Percentiles rank a stretch among this genome's conserved stretches.
These are phyloP conservation scores for Butyriboletus loyo DNA, from an alignment of 768 basidiomycete genomes.

Conservation along the genomic window DNA sequence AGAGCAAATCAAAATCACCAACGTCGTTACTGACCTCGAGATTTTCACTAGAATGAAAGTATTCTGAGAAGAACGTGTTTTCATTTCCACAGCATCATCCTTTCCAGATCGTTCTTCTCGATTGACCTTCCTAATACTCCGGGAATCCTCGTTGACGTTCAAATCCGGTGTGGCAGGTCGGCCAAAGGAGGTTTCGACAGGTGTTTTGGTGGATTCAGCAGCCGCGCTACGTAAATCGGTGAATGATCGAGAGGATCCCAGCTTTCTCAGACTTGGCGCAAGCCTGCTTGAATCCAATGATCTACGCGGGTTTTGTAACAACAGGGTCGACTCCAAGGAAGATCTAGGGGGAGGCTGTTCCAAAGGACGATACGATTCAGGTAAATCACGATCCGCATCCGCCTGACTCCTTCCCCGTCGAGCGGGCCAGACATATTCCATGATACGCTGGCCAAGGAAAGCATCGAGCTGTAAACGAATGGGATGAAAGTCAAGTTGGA, in stretches of 20 bases:
- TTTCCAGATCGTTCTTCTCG: slow-evolving; percentile 24
- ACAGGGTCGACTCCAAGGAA: slow-evolving; percentile 52
- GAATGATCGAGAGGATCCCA: slow-evolving; percentile 65
- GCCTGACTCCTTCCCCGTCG: slow-evolving; percentile 37
- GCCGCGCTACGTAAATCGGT: slow-evolving; percentile 58
- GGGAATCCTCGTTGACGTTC: slow-evolving; percentile 20
- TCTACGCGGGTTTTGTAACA: slow-evolving; percentile 29
- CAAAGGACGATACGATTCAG: slow-evolving; percentile 20
- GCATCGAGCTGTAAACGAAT: slow-evolving; percentile 86
- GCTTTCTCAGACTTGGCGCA: slow-evolving; percentile 45
- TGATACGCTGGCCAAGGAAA: slow-evolving; percentile 71
- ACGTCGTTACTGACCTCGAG: slow-evolving; percentile 53
- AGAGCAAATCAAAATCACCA: slow-evolving; percentile 3
- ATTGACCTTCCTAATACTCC: slow-evolving; percentile 14
- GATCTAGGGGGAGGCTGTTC: slow-evolving; percentile 33
- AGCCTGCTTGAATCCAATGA: slow-evolving; percentile 35
- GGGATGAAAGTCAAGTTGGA: slow-evolving; percentile 81
- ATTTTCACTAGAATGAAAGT: slow-evolving; percentile 80
- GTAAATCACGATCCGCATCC: neutral
- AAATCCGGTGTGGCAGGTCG: slow-evolving; percentile 15
- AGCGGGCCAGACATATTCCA: slow-evolving; percentile 86
- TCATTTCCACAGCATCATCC: slow-evolving; percentile 78
- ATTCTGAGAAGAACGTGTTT: slow-evolving; percentile 74
- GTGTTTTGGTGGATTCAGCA: slow-evolving; percentile 31
- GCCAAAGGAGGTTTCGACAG: slow-evolving; percentile 6